phyloP scores from a whole-genome alignment of 148 eudicot genomes.

The Rhododendron vialii region DNA sequence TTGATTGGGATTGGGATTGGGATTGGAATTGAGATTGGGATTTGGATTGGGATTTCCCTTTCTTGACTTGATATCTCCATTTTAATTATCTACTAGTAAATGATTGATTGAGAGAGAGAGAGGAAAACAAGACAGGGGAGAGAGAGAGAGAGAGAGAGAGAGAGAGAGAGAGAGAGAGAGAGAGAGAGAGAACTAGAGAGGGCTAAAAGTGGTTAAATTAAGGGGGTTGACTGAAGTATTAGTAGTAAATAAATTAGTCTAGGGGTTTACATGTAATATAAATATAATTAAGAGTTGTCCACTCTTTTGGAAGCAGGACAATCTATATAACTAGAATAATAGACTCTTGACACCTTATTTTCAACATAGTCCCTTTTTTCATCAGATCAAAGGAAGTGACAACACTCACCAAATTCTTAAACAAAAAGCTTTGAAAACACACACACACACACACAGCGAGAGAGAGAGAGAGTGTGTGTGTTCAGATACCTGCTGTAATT shows the following conservation, averaged over 20 bases:
- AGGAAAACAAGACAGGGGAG: slow-evolving; percentile 10
- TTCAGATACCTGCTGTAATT: background rate
- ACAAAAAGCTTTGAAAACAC: background rate
- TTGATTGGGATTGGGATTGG: slow-evolving; percentile 45
- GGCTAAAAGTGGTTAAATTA: slow-evolving; percentile 20
- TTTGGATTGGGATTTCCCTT: slow-evolving; percentile 36
- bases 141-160: background rate
- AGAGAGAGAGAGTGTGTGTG: background rate
- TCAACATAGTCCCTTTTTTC: background rate
- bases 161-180: background rate
- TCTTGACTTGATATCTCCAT: slow-evolving; percentile 57
- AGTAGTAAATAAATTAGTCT: background rate
- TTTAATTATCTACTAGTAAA: background rate
- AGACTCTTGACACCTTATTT: slow-evolving; percentile 1
- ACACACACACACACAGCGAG: background rate
- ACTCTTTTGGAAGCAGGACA: slow-evolving; percentile 29
- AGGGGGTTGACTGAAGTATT: background rate
- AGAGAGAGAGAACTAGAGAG: background rate
- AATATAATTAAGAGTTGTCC: slow-evolving; percentile 16
- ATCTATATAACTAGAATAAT: background rate
- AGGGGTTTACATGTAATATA: slow-evolving; percentile 4
- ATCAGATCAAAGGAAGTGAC: slow-evolving; percentile 11
- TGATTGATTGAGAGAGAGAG: slow-evolving; percentile 23
- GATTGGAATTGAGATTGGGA: too few relatives aligned
- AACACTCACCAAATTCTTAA: slow-evolving; percentile 1